phyloP scores from a whole-genome alignment of 2,329 filamentous ascomycete species.

The Colletotrichum sp. region DNA sequence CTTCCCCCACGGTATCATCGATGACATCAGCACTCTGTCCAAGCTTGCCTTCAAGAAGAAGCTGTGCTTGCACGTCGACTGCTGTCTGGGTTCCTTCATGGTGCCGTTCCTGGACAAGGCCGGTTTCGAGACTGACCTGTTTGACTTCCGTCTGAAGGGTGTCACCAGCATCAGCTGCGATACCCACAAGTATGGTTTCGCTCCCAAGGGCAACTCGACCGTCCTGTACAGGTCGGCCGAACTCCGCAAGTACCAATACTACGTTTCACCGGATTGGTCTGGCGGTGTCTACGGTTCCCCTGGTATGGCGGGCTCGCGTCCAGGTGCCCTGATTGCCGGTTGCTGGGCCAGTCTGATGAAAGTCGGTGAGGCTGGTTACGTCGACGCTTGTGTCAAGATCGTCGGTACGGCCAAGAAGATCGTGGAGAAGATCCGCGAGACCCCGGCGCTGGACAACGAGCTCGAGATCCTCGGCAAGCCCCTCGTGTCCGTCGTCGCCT shows the following conservation, averaged over 20 bases:
- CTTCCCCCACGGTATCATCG: slow-evolving; percentile 97
- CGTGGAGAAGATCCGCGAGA: slow-evolving; percentile 71
- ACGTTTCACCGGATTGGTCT: slow-evolving; percentile 92
- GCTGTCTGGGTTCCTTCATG: slow-evolving; percentile 95
- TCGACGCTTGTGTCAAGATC: slow-evolving; percentile 85
- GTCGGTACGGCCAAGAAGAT: slow-evolving; percentile 87
- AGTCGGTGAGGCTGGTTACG: slow-evolving; percentile 86
- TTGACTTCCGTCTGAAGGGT: slow-evolving; percentile 93
- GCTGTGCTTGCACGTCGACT: slow-evolving; percentile 93
- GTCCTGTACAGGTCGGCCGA: slow-evolving; percentile 83
- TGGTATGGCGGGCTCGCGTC: slow-evolving; percentile 87
- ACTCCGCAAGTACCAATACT: slow-evolving; percentile 92
- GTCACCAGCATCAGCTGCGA: slow-evolving; percentile 96
- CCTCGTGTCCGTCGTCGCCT: slow-evolving; percentile 88
- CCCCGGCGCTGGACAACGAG: slow-evolving; percentile 71
- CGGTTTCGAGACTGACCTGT: slow-evolving; percentile 87
- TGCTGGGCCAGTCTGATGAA: slow-evolving; percentile 94
- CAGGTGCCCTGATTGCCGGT: slow-evolving; percentile 91
- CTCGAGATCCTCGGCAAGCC: slow-evolving; percentile 84
- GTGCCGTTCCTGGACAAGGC: slow-evolving; percentile 90
- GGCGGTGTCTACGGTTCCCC: slow-evolving; percentile 96
- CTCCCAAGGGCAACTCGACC: slow-evolving; percentile 95
- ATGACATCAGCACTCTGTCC: slow-evolving; percentile 87
- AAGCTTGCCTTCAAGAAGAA: slow-evolving; percentile 79
- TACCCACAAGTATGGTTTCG: slow-evolving; percentile 99